Evolutionary conservation across 805 yeast genomes (phyloP), one percentile per base, ranked within the genome.

Genomic region (Helenozyma baotianmanensis): DNA sequence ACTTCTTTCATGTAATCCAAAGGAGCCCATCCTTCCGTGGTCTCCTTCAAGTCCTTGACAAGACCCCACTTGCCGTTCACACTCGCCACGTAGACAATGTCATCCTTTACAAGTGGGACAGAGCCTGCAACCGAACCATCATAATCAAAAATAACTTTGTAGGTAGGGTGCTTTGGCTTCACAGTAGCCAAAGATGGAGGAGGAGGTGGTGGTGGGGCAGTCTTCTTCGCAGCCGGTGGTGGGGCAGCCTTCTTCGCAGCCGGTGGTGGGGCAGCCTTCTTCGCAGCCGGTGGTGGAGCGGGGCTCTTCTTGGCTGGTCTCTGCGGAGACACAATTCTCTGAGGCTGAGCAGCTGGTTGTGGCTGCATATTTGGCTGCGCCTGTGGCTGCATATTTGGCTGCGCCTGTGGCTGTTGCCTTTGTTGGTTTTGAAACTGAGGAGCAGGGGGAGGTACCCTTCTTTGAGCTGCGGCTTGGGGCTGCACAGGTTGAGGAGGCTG

Each of bases 11-110:
- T 77, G 54, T 89, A 92, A n/a, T 89, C 84, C 14, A 92, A 82
- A 10, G 99, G 99, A 9, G 92, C 90, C 98, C 98, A 92, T 4
- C 99, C 99, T 56, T 88, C 92, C 36, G 67, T 74, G 1, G 80
- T 53, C 25, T 84, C 92, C 50, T 82, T 89, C 40, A 81, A 56
- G 21, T 77, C 69, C 54, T 82, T 83, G 8, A 88, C 97, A 37
- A 92, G 69, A 48, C 95, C 90, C 99, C 99, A 92, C 12, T 96
- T 96, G 41, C 85, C 89, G 28, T 80, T 78, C 36, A 82, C 85
- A 51, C 74, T 80, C 3, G 79, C 63, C 21, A 92, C 76, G 40
- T 77, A 77, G 23, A 90, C 78, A 29, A 86, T 65, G 27, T 84
- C 83, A 38, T 84, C 96, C 49, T 82, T 83, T 5, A 70, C 61